These are phyloP conservation scores for Pichia sp. DNA, from an alignment of 1,139 yeast species.

Conservation along the genomic window DNA sequence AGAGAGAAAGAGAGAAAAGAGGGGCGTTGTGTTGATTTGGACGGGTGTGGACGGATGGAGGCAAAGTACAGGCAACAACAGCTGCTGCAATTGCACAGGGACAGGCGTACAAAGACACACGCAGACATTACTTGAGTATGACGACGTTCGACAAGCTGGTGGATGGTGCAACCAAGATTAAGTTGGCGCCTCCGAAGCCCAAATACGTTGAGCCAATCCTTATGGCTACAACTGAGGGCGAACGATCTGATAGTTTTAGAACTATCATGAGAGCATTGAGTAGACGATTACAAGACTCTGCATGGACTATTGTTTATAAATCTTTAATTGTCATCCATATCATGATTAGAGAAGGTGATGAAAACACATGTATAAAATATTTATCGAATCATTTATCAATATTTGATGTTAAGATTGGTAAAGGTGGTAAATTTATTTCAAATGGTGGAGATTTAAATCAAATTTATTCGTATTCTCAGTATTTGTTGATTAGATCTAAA, in stretches of 20 bases:
- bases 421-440: constrained; percentile 30
- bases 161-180: constrained; percentile 65
- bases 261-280: constrained; percentile 63
- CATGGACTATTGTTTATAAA: constrained; percentile 90
- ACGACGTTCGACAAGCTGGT: constrained; percentile 53
- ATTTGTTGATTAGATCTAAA: constrained; percentile 60
- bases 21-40: no score
- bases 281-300: constrained; percentile 60
- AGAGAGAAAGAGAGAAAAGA: neutral
- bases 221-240: constrained; percentile 55
- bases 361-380: constrained; percentile 61
- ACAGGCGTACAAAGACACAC: no score
- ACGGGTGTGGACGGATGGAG: no score
- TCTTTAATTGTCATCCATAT: constrained; percentile 79
- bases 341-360: constrained; percentile 88
- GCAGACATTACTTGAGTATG: no score
- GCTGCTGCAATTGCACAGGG: no score
- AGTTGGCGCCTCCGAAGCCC: constrained; percentile 93
- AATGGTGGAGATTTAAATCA: constrained; percentile 50
- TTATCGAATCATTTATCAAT: constrained; percentile 54
- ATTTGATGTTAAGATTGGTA: constrained; percentile 35
- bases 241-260: constrained; percentile 50
- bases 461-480: constrained; percentile 63
- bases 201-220: constrained; percentile 92
- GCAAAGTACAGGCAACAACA: no score